These are phyloP conservation scores for Cladorrhinum sp. DNA, from an alignment of 2,329 filamentous ascomycete species.

Conservation along the genomic window DNA sequence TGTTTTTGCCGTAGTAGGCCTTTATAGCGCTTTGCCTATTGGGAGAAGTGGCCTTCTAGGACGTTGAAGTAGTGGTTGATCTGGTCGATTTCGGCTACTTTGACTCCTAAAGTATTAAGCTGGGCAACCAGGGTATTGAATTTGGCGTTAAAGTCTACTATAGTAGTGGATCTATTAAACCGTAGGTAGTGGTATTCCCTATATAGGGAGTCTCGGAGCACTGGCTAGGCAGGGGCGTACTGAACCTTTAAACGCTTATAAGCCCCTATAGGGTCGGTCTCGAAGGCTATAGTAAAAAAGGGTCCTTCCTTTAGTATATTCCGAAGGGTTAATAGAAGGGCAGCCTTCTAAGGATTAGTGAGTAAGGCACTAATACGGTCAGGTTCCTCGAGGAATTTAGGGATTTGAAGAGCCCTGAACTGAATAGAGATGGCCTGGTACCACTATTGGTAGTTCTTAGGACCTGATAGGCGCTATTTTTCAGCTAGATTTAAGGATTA, in stretches of 20 bases:
- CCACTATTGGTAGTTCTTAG: background rate
- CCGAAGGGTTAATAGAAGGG: background rate
- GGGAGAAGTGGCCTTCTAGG: background rate
- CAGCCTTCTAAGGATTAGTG: background rate
- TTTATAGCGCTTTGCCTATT: background rate
- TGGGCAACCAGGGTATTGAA: background rate
- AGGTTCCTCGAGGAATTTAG: too few relatives aligned
- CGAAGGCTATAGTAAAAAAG: too few relatives aligned
- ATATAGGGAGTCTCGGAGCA: constrained; percentile 10
- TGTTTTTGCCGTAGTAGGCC: background rate
- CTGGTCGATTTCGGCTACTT: background rate
- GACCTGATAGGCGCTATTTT: background rate
- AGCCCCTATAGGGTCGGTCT: background rate
- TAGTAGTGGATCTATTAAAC: too few relatives aligned
- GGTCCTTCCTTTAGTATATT: background rate
- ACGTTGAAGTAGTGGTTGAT: too few relatives aligned
- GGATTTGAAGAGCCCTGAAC: too few relatives aligned
- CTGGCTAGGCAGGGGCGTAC: background rate
- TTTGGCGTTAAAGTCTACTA: background rate
- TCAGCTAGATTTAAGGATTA: background rate
- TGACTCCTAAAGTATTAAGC: background rate
- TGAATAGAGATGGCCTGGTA: too few relatives aligned
- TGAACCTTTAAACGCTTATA: background rate
- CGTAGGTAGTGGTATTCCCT: too few relatives aligned
- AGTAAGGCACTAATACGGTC: background rate